Base-by-base conservation (phyloP, 441 rosid genomes). In the Pelargonium fulgidum region DNA sequence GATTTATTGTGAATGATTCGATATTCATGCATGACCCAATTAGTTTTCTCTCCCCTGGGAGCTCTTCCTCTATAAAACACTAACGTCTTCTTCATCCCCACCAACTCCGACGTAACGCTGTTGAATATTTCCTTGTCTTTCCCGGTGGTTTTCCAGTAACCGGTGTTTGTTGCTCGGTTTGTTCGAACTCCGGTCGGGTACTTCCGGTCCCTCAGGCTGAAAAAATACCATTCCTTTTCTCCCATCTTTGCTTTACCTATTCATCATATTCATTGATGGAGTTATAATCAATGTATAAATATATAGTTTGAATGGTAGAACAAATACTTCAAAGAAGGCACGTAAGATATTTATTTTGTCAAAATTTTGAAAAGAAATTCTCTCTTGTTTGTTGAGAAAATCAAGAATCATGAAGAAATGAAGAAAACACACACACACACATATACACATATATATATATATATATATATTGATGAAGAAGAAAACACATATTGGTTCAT, bases 11-110 rank as follows among this genome's bases (percentile, higher is more conserved):
- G 87, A 72, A 85, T 77, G 2, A 24, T 24, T 44, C 92, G 92
- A 71, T 85, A 87, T 64, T 87, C 92, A 68, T 87, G 92, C 87
- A 87, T 85, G 72, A 87, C 89, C 92, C 92, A 87, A 64, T 83
- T 80, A 68, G 85, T 81, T 71, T 87, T 87, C 74, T 84, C 92
- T 22, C 92, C 92, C 67, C 89, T 78, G 0, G 92, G 89, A 75
- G 92, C 89, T 76, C 89, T 81, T 68, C 92, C 92, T 84, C 79
- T 76, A 39, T 87, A 87, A 72, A 87, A 87, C 33, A 87, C 92
- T 69, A 87, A 80, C 42, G 92, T 87, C 74, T 87, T 87, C 84
- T 87, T 87, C 89, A 83, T 85, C 36, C 92, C 92, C n/a, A 86
- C 86, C 77, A 87, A 75, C 75, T 87, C 92, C 5, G 83, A 77